Base-by-base conservation (phyloP, 768 basidiomycete species). In the Auriscalpium orientale region DNA sequence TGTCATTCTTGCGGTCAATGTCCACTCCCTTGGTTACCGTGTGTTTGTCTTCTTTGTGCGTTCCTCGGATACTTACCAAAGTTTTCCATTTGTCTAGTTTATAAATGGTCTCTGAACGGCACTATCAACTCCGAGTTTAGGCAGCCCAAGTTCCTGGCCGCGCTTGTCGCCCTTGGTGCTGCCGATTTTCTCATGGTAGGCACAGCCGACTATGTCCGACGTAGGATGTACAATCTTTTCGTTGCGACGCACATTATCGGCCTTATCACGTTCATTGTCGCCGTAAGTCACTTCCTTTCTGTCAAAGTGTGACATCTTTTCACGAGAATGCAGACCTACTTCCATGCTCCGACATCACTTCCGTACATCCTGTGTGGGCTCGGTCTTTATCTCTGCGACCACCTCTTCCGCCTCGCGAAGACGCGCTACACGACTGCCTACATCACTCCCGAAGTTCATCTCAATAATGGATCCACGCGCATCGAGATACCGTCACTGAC, bases 321-420 rank as follows among this genome's bases (percentile, higher is more conserved):
- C 8, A 12, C 5, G 51, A 21, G 3, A 22, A 18, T 37, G 21
- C 64, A 70, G 63, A 43, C 43, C n/a, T 53, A 67, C 37, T 46
- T 46, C 46, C 60, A 62, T 21, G n/a, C 35, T n/a, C 36, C 8
- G n/a, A 2, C n/a, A 4, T 66, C 75, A 9, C 51, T 76, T 3
- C 75, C 72, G 12, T 82, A 76, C 64, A 69, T 76, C 15, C 7
- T 75, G 15, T 70, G 73, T 15, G 75, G 71, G 0, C 59, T 65
- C 33, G 71, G 61, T 5, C 65, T 77, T 50, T 80, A 80, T 58
- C 68, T 63, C 13, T 57, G 79, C 33, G 82, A 84, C 57, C 75
- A 73, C 46, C 13, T 78, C 40, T 51, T 72, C 15, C 77, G 81
- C n/a, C 49, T 77, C 43, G 22, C 72, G 59, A 80, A 78, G 56